A percentile compares a stretch with the other conserved stretches of the same genome.
Evolutionary conservation across 441 rosid species (phyloP).

Genomic region (Syzygium syzygioides): DNA sequence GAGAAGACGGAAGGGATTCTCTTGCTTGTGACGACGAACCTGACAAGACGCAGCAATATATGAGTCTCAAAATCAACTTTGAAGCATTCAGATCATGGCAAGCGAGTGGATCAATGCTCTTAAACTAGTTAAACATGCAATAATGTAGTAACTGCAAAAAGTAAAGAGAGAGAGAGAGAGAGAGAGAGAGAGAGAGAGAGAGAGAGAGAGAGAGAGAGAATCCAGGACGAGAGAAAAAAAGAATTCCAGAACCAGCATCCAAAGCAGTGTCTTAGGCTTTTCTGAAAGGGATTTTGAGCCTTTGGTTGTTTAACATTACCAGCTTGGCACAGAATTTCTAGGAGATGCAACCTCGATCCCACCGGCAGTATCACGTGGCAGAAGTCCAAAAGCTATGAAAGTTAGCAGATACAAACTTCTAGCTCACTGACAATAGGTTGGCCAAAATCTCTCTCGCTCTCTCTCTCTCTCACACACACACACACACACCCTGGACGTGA

Average conservation of each 20-base stretch:
- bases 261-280: neutral
- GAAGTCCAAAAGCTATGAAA: too few relatives aligned
- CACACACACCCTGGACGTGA: too few relatives aligned
- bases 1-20: constrained; percentile 76
- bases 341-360: too few relatives aligned
- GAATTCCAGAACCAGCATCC: neutral
- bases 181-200: neutral
- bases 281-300: neutral
- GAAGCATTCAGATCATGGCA: neutral
- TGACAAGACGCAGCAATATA: constrained; percentile 15
- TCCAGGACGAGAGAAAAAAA: neutral
- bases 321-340: too few relatives aligned
- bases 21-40: constrained; percentile 75
- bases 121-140: neutral
- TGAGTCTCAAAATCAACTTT: neutral
- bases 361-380: too few relatives aligned
- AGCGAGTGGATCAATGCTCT: neutral
- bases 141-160: neutral
- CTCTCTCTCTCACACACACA: too few relatives aligned
- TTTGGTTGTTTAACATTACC: too few relatives aligned
- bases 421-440: neutral
- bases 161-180: neutral
- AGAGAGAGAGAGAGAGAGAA: neutral
- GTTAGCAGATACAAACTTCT: neutral
- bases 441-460: neutral